Conservation (phyloP, 2,329 filamentous ascomycete species). For the Cryoendolithus antarcticus region DNA sequence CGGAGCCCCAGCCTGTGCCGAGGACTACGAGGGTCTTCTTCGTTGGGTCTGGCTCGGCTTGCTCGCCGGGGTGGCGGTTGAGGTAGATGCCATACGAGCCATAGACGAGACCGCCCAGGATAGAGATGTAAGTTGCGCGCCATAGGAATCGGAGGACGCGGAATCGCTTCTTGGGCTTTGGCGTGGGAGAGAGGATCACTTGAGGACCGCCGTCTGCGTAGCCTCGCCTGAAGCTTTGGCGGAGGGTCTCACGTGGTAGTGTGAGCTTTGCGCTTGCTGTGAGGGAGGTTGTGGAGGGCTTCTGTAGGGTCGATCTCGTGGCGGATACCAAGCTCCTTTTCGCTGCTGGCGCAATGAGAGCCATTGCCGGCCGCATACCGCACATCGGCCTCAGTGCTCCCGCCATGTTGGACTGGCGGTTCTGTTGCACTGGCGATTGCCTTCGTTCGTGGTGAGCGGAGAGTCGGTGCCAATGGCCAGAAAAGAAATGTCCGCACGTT, state of each 20-base stretch:
- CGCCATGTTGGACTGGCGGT: constrained; percentile 2
- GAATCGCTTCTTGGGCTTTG: constrained; percentile 44
- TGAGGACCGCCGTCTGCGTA: constrained; percentile 15
- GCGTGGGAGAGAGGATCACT: constrained; percentile 11
- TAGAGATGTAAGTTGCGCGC: constrained; percentile 67
- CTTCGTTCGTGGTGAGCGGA: too few species aligned
- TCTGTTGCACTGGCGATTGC: too few species aligned
- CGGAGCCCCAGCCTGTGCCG: constrained; percentile 90
- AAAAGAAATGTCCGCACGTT: too few species aligned
- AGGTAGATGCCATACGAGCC: constrained; percentile 72
- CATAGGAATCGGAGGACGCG: constrained; percentile 67
- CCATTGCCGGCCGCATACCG: constrained; percentile 1
- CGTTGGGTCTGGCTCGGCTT: constrained; percentile 62
- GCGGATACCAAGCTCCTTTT: too few species aligned
- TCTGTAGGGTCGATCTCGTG: too few species aligned
- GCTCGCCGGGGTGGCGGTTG: constrained; percentile 68
- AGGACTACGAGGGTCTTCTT: constrained; percentile 98
- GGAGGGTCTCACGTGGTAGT: constrained; percentile 1
- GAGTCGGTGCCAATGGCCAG: too few species aligned
- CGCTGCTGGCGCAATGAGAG: not conserved
- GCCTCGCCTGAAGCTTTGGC: constrained; percentile 17
- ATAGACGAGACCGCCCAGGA: constrained; percentile 56
- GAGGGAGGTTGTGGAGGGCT: constrained; percentile 1
- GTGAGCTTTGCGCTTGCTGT: constrained; percentile 2
- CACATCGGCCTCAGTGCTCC: constrained; percentile 3